Conservation (phyloP, 1,139 yeast species). For the Yamadazyma triangularis region DNA sequence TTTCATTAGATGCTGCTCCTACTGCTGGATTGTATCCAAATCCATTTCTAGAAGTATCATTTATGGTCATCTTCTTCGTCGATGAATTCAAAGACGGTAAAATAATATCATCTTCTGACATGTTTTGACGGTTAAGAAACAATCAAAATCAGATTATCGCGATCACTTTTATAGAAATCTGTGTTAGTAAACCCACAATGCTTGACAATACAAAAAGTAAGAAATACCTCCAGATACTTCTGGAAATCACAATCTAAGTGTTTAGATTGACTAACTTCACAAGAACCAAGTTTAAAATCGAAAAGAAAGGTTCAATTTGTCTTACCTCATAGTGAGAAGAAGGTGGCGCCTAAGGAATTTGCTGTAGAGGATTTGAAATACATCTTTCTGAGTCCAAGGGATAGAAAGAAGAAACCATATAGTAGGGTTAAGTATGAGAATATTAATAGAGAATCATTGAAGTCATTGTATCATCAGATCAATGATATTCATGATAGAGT, state of each 20-base stretch:
- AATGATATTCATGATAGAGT: conserved; percentile 11
- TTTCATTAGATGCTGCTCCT: conserved; percentile 39
- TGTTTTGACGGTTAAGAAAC: conserved; percentile 7
- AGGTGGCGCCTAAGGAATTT: conserved; percentile 13
- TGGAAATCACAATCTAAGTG: too few species aligned
- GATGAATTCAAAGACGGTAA: conserved; percentile 34
- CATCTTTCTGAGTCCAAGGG: conserved; percentile 9
- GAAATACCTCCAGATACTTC: too few species aligned
- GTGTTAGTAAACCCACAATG: too few species aligned
- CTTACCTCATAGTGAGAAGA: too few species aligned
- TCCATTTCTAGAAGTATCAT: conserved; percentile 30
- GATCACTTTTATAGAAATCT: too few species aligned
- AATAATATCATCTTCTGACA: conserved; percentile 31
- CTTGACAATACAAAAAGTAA: too few species aligned
- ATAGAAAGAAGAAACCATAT: not conserved
- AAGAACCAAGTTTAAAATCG: too few species aligned
- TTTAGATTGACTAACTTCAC: too few species aligned
- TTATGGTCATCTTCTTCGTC: conserved; percentile 30
- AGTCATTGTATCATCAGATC: conserved; percentile 7
- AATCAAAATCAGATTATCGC: not conserved
- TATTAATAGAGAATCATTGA: conserved; percentile 5
- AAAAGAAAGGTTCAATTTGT: too few species aligned
- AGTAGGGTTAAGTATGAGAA: conserved; percentile 1
- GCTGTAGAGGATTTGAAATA: conserved; percentile 13
- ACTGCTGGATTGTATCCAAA: conserved; percentile 45